Conservation (phyloP, 306 rosid genomes). For the Argentina anserina region DNA sequence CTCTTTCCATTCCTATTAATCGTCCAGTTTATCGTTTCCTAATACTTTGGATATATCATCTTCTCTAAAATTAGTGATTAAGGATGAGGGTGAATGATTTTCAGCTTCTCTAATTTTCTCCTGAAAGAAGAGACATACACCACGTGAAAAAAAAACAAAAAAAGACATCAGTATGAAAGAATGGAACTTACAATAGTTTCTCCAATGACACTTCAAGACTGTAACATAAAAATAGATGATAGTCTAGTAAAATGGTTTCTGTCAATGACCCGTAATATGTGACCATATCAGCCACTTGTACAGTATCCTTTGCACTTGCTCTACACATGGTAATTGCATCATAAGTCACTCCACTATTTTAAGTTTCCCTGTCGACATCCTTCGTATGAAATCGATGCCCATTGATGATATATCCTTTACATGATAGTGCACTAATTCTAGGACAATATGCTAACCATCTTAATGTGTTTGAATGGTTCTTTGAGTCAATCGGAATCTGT, state of each 20-base stretch:
- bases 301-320: background rate
- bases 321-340: background rate
- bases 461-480: too few species aligned
- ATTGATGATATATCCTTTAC: background rate
- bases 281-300: background rate
- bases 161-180: background rate
- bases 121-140: background rate
- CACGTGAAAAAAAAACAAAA: too few species aligned
- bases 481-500: background rate
- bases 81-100: too few species aligned
- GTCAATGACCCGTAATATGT: background rate
- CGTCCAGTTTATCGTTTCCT: background rate
- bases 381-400: background rate
- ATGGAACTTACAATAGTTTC: conserved; percentile 2
- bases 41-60: background rate
- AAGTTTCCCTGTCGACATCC: background rate
- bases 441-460: background rate
- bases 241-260: background rate
- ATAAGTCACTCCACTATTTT: background rate
- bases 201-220: background rate
- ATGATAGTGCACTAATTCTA: background rate
- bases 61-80: background rate
- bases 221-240: background rate
- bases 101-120: background rate
- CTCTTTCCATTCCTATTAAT: background rate